These are phyloP conservation scores for Hericium rajendrae DNA, from an alignment of 768 basidiomycete genomes.

Conservation along the genomic window DNA sequence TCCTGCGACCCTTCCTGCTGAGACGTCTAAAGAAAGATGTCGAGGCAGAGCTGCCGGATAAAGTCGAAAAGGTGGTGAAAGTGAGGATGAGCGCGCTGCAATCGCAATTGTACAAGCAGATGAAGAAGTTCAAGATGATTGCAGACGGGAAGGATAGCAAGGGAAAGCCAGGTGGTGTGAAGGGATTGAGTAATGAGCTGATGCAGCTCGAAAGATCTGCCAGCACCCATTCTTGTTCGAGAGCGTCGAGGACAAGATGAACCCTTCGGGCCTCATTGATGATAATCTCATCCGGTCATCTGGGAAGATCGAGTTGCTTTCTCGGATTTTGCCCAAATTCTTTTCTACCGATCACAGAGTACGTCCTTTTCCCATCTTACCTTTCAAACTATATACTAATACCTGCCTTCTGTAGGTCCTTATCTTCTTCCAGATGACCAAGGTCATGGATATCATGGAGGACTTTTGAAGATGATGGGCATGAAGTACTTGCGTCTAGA, in stretches of 20 bases:
- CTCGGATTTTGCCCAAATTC: constrained; percentile 89
- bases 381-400: background rate
- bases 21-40: constrained; percentile 94
- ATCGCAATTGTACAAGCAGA: constrained; percentile 88
- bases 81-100: constrained; percentile 90
- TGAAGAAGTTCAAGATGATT: constrained; percentile 98
- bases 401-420: constrained; percentile 49
- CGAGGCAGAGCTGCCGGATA: constrained; percentile 90
- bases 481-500: constrained; percentile 90
- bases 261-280: constrained; percentile 71
- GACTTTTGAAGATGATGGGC: constrained; percentile 85
- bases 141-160: constrained; percentile 70
- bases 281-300: constrained; percentile 79
- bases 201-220: constrained; percentile 99
- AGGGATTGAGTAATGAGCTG: constrained; percentile 86
- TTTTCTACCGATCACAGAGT: constrained; percentile 88
- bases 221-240: constrained; percentile 97
- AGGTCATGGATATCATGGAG: constrained; percentile 98
- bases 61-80: constrained; percentile 97
- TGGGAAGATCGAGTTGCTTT: constrained; percentile 90
- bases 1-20: constrained; percentile 88
- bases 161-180: constrained; percentile 72
- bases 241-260: constrained; percentile 90
- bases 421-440: constrained; percentile 99
- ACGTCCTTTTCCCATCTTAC: constrained; percentile 15